These are phyloP conservation scores for Lotus japonicus DNA, from an alignment of 306 rosid genomes.

Conservation along the genomic window DNA sequence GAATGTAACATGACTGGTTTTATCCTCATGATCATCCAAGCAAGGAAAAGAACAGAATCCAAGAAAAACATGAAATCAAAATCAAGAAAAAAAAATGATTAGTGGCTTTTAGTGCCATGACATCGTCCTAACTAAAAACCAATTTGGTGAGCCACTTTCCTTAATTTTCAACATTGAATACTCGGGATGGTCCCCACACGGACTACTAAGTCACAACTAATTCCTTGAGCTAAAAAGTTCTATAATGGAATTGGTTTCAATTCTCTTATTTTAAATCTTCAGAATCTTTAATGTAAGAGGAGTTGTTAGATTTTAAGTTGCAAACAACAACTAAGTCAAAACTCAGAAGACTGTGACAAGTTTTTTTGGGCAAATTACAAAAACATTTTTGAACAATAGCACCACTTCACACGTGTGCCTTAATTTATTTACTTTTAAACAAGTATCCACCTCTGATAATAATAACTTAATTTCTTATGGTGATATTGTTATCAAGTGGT, in stretches of 20 bases:
- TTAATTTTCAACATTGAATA: constrained; percentile 19
- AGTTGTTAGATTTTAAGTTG: constrained; percentile 18
- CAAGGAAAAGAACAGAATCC: too few species aligned
- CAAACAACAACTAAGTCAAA: constrained; percentile 11
- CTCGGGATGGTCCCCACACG: background rate
- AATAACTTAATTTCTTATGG: too few species aligned
- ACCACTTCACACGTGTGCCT: background rate
- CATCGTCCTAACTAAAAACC: constrained; percentile 14
- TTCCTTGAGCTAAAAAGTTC: background rate
- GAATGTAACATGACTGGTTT: too few species aligned
- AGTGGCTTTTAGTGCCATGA: background rate
- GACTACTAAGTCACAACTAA: constrained; percentile 24
- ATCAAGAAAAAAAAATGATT: background rate
- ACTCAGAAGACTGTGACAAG: background rate
- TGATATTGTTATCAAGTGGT: too few species aligned
- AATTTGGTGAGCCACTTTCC: constrained; percentile 49
- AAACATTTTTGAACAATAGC: background rate
- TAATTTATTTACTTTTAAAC: too few species aligned
- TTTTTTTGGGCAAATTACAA: background rate
- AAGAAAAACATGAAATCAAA: background rate
- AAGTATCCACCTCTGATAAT: too few species aligned
- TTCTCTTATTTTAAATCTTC: constrained; percentile 13
- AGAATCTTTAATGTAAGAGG: constrained; percentile 15
- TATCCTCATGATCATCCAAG: too few species aligned
- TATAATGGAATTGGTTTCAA: constrained; percentile 5